phyloP scores from a whole-genome alignment of 768 basidiomycete genomes.

The Mycena polygramma region DNA sequence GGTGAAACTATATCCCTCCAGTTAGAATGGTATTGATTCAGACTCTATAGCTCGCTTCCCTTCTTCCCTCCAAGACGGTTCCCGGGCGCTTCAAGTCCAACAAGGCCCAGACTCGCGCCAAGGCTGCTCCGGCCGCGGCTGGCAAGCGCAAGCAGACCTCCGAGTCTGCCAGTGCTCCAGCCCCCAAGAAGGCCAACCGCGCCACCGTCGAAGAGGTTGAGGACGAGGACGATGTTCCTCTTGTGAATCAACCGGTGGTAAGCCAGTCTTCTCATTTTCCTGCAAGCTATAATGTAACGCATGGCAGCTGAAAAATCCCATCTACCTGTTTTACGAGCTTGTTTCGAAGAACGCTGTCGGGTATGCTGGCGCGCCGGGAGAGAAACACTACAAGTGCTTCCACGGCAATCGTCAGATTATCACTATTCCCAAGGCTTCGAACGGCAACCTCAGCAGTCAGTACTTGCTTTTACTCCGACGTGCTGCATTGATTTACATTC shows the following conservation, averaged over 20 bases:
- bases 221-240: neutral
- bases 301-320: too few species aligned
- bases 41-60: neutral
- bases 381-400: too few species aligned
- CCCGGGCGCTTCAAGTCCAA: neutral
- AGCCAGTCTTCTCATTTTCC: too few species aligned
- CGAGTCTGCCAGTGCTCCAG: slow-evolving; percentile 4
- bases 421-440: neutral
- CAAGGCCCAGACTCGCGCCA: neutral
- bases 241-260: neutral
- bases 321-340: too few species aligned
- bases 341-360: too few species aligned
- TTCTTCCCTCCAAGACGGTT: neutral
- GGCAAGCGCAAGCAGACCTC: slow-evolving; percentile 17
- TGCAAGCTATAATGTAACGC: too few species aligned
- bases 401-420: too few species aligned
- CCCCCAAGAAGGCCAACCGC: neutral
- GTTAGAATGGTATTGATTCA: neutral
- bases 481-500: too few species aligned
- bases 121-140: neutral
- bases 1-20: neutral
- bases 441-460: too few species aligned
- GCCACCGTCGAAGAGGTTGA: slow-evolving; percentile 12
- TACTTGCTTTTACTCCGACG: too few species aligned
- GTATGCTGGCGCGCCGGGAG: too few species aligned